Percentiles rank a stretch among this genome's conserved stretches.
Conservation (phyloP, 2,329 filamentous ascomycete species). For the Colletotrichum liaoningense region DNA sequence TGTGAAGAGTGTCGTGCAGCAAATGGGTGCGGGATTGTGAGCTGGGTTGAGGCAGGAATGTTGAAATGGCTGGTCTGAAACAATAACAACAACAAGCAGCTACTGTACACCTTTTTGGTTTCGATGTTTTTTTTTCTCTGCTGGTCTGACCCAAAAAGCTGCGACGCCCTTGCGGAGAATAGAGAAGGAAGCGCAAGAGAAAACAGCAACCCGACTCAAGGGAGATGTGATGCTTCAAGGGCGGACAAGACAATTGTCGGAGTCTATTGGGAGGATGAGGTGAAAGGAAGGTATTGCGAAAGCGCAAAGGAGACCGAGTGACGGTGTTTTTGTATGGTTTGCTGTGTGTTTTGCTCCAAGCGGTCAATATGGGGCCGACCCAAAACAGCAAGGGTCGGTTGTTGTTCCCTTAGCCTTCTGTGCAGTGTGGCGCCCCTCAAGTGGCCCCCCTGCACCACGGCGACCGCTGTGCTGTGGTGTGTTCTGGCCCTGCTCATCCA, state of each 20-base stretch:
- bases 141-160: not conserved
- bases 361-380: slow-evolving; percentile 34
- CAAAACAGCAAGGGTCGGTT: slow-evolving; percentile 36
- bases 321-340: slow-evolving; percentile 37
- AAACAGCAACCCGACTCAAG: not conserved
- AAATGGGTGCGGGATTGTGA: slow-evolving; percentile 1
- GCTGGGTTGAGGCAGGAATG: slow-evolving; percentile 24
- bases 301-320: slow-evolving; percentile 25
- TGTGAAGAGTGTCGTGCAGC: slow-evolving; percentile 8
- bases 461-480: not conserved
- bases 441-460: not conserved
- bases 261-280: slow-evolving; percentile 16
- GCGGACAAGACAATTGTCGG: not conserved
- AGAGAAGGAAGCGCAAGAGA: not conserved
- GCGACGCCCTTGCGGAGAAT: not conserved
- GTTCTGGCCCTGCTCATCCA: slow-evolving; percentile 1
- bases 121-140: not conserved
- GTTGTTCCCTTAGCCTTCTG: slow-evolving; percentile 29
- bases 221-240: not conserved
- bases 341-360: slow-evolving; percentile 35
- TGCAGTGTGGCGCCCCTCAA: not conserved
- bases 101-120: not conserved
- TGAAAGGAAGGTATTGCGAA: slow-evolving; percentile 35
- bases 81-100: slow-evolving; percentile 35
- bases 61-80: slow-evolving; percentile 33